Evolutionary conservation across 495 filamentous ascomycete genomes (phyloP), one percentile per base, ranked within the genome.

Genomic region (Mytilinidion resinicola): DNA sequence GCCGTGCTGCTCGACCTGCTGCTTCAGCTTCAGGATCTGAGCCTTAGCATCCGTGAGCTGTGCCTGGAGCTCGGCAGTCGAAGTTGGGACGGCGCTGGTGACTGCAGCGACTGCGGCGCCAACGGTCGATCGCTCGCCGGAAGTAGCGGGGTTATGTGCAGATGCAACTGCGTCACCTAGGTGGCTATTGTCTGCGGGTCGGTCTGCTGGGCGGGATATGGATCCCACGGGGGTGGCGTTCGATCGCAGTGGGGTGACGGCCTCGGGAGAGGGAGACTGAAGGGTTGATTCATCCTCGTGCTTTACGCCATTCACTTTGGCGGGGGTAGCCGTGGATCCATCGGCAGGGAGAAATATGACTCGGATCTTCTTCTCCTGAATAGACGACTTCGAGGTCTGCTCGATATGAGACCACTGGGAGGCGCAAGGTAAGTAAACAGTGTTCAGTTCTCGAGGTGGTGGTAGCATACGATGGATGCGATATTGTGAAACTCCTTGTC

Each of bases 311-410:
- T 83, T 81, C 37, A 44, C 74, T 66, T 44, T 71, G 69, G 77
- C 53, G 35, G 77, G 74, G 6, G 74, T 76, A n/a, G 64, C 52
- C 15, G 61, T 56, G 41, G 72, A 55, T 15, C 72, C 74, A 44
- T 85, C 82, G 7, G 83, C 77, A 34, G 86, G 74, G 34, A 96
- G 76, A 74, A 88, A 97, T 38, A 75, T 76, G 55, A 98, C 93
- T n/a, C 92, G 86, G 61, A 98, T 97, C 77, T 97, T 98, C 77
- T 86, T 89, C 77, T 98, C 95, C 65, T 88, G 81, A 55, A 97
- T 84, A 0, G 82, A 74, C 1, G 80, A 77, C 73, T 91, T 96
- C 51, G 85, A 77, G n/a, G 82, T 76, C 68, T 86, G 82, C 64
- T 91, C 88, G 57, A 93, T 82, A 55, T 78, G 77, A 59, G 85